phyloP scores from a whole-genome alignment of 2,329 filamentous ascomycete species.

The Dryadomyces quercivorus region DNA sequence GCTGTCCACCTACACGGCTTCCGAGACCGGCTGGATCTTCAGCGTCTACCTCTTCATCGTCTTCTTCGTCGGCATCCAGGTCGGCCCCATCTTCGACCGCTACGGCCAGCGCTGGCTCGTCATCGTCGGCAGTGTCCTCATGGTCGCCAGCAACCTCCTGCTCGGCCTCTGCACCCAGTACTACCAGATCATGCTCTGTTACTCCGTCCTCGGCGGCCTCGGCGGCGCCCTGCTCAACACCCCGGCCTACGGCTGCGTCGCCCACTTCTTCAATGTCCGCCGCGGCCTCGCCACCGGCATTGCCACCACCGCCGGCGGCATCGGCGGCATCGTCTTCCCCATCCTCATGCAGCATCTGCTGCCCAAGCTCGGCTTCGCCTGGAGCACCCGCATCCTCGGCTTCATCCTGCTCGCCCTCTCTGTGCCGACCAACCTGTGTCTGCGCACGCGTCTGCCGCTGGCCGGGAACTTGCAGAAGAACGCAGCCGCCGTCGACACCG shows the following conservation, averaged over 20 bases:
- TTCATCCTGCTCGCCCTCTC: constrained; percentile 36
- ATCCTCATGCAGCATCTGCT: constrained; percentile 33
- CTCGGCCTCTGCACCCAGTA: constrained; percentile 59
- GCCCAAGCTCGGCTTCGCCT: constrained; percentile 33
- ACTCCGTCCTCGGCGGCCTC: constrained; percentile 60
- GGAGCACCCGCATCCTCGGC: constrained; percentile 36
- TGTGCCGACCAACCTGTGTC: constrained; percentile 33
- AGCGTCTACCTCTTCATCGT: constrained; percentile 69
- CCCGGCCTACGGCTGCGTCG: constrained; percentile 60
- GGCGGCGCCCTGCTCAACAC: constrained; percentile 69
- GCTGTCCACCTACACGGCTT: constrained; percentile 51
- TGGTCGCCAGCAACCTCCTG: constrained; percentile 50
- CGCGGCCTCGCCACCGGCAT: constrained; percentile 70
- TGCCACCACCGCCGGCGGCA: constrained; percentile 58
- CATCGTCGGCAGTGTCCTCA: constrained; percentile 46
- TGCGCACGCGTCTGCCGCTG: constrained; percentile 36
- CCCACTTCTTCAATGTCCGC: constrained; percentile 65
- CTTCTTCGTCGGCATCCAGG: constrained; percentile 71
- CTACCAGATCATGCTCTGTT: constrained; percentile 71
- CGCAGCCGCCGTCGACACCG: neutral
- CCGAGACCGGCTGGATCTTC: constrained; percentile 76
- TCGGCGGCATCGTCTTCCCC: constrained; percentile 56
- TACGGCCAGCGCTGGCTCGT: constrained; percentile 61
- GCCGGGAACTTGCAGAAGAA: too few species aligned
- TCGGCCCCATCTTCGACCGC: constrained; percentile 71